Conservation (phyloP, 371 early-diverging fungal genomes). For the Coemansia sp. region DNA sequence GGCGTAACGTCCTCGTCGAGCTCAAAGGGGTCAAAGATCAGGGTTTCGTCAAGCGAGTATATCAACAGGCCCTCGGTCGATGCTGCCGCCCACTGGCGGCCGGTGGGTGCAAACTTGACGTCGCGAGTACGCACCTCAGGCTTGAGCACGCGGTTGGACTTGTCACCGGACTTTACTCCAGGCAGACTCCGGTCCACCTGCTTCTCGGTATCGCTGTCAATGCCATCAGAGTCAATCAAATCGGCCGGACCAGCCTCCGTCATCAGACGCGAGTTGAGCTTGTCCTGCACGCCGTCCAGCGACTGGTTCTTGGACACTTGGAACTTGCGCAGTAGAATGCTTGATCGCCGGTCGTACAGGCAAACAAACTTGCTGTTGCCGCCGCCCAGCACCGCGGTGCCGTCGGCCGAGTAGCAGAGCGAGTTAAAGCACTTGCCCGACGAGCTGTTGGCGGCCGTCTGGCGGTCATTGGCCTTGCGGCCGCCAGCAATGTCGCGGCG, state of each 20-base stretch:
- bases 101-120: slow-evolving; percentile 91
- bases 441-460: slow-evolving; percentile 80
- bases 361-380: slow-evolving; percentile 95
- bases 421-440: slow-evolving; percentile 90
- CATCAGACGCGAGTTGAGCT: slow-evolving; percentile 87
- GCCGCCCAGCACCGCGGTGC: slow-evolving; percentile 85
- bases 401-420: slow-evolving; percentile 93
- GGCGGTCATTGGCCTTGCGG: slow-evolving; percentile 71
- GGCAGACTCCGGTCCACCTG: slow-evolving; percentile 79
- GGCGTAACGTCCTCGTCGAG: slow-evolving; percentile 95
- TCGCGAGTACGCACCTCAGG: slow-evolving; percentile 81
- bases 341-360: slow-evolving; percentile 82
- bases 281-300: slow-evolving; percentile 88
- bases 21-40: slow-evolving; percentile 97
- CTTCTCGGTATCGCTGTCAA: slow-evolving; percentile 81
- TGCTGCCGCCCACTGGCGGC: slow-evolving; percentile 93
- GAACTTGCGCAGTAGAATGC: slow-evolving; percentile 83
- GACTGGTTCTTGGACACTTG: slow-evolving; percentile 88
- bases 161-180: slow-evolving; percentile 84
- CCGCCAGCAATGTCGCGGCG: slow-evolving; percentile 92
- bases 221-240: slow-evolving; percentile 75
- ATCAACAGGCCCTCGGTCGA: slow-evolving; percentile 95
- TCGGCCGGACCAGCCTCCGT: slow-evolving; percentile 91
- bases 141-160: slow-evolving; percentile 70
- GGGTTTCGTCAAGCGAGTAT: slow-evolving; percentile 88